Evolutionary conservation across 306 rosid species (phyloP).

Genomic region (Quercus dentata): DNA sequence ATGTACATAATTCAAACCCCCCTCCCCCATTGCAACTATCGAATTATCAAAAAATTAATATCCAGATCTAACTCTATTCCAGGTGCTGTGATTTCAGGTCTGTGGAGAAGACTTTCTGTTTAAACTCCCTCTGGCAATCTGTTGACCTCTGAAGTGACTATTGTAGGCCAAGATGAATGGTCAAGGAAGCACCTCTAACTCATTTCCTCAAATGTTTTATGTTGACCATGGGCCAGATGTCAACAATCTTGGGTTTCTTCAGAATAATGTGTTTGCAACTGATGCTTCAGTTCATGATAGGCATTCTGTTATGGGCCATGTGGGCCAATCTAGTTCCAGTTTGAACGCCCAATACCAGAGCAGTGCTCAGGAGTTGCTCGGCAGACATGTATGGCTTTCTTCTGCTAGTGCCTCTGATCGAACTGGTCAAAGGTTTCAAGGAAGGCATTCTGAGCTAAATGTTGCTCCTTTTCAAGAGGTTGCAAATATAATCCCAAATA

Average conservation of each 20-base stretch:
- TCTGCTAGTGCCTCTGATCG: background rate
- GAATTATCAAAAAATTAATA: too few relatives aligned
- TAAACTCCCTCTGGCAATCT: background rate
- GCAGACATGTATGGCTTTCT: background rate
- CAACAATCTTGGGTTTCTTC: background rate
- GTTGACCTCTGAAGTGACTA: background rate
- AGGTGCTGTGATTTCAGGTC: constrained; percentile 4
- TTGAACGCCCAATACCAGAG: background rate
- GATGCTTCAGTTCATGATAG: background rate
- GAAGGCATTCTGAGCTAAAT: background rate
- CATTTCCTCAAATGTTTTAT: background rate
- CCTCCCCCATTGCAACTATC: too few relatives aligned
- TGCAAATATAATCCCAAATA: background rate
- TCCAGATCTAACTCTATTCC: background rate
- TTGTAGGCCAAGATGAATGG: constrained; percentile 11
- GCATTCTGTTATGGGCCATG: constrained; percentile 1
- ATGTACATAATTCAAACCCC: too few relatives aligned
- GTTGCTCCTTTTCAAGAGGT: background rate
- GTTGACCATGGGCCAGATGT: background rate
- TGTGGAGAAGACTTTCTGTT: background rate
- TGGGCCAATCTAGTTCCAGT: background rate
- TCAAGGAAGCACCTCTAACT: constrained; percentile 6
- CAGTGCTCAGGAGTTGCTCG: background rate
- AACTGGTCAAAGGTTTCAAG: constrained; percentile 2
- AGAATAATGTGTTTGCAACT: background rate